Evolutionary conservation across 2,329 filamentous ascomycete genomes (phyloP).

Genomic region (Aureobasidium pullulans): DNA sequence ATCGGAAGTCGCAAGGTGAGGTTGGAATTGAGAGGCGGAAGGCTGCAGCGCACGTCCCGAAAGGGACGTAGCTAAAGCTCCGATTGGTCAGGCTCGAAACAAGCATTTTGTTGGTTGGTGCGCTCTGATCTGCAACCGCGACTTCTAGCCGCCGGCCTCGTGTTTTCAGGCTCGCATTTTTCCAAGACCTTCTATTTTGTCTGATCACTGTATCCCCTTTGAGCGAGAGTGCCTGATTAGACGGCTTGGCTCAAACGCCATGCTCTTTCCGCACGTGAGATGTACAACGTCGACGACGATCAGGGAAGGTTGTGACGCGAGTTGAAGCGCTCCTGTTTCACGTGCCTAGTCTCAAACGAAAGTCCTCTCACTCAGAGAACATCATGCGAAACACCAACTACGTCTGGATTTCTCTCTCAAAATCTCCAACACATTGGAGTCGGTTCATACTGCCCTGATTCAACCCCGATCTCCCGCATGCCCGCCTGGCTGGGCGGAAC

Average conservation of each 20-base stretch:
- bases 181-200: not conserved
- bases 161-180: not conserved
- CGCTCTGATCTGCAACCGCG: not conserved
- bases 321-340: conserved; percentile 2
- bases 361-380: not conserved
- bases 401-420: not conserved
- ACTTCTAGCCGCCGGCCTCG: not conserved
- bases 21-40: not conserved
- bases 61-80: not conserved
- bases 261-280: not conserved
- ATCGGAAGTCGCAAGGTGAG: conserved; percentile 7
- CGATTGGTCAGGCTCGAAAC: not conserved
- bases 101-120: not conserved
- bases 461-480: not conserved
- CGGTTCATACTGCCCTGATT: not conserved
- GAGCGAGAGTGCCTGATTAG: not conserved
- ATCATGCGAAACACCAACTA: not conserved
- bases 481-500: not conserved
- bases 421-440: not conserved
- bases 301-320: not conserved
- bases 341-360: not conserved
- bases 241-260: not conserved
- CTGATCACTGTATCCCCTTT: not conserved
- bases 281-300: not conserved
- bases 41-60: not conserved